A percentile compares a stretch with the other conserved stretches of the same genome.
phyloP scores from a whole-genome alignment of 2,329 filamentous ascomycete genomes.

The Cladosporium sp. region DNA sequence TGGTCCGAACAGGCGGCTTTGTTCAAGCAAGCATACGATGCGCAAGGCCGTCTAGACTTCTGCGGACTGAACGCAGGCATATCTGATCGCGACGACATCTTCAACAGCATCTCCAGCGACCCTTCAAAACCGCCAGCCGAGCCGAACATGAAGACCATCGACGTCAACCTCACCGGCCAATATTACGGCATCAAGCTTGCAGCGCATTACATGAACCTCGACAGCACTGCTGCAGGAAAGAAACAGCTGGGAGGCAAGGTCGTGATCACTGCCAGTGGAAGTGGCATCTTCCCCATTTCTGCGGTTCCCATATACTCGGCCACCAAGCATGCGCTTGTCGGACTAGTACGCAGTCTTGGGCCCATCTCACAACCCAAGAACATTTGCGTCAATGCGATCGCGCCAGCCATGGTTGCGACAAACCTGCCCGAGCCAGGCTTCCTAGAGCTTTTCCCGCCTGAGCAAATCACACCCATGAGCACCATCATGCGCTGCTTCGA shows the following conservation, averaged over 20 bases:
- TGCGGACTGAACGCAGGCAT: constrained; percentile 38
- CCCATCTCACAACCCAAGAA: constrained; percentile 37
- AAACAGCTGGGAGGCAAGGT: constrained; percentile 32
- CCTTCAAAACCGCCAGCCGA: constrained; percentile 30
- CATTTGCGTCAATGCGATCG: constrained; percentile 44
- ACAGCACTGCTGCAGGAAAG: constrained; percentile 23
- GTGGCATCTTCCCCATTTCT: constrained; percentile 37
- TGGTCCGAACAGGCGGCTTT: constrained; percentile 30
- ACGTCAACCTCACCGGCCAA: constrained; percentile 36
- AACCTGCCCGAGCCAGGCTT: constrained; percentile 42
- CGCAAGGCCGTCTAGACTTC: constrained; percentile 34
- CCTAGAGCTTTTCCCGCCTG: constrained; percentile 39
- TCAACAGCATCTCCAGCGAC: constrained; percentile 27
- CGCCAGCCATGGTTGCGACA: constrained; percentile 43
- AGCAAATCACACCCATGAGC: constrained; percentile 43
- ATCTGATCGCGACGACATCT: constrained; percentile 39
- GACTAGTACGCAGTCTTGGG: constrained; percentile 39
- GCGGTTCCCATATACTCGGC: constrained; percentile 44
- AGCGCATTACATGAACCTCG: constrained; percentile 39
- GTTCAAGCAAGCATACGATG: constrained; percentile 29
- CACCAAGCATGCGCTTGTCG: constrained; percentile 45
- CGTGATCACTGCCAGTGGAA: constrained; percentile 37
- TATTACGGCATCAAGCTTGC: constrained; percentile 42
- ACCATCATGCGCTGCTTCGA: constrained; percentile 44
- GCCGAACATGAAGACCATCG: constrained; percentile 38